Evolutionary conservation across 257 asterid species (phyloP), one percentile per base, ranked within the genome.

Genomic region (Knoxia roxburghii): DNA sequence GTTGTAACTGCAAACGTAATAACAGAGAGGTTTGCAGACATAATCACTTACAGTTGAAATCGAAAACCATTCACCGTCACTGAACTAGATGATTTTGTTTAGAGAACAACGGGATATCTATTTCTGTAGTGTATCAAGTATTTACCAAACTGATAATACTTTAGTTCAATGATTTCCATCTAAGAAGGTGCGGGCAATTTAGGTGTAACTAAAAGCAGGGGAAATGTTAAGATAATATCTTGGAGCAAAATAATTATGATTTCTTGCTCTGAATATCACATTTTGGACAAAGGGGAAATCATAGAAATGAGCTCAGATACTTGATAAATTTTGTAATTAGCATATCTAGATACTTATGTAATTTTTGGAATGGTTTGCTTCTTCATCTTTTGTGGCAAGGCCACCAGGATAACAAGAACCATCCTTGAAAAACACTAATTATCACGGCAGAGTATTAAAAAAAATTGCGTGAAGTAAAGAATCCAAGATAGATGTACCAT

Each of bases 281-380:
- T n/a, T 65, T 21, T 32, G 32, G 24, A 8, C 56, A 37, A 37
- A 53, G 11, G 14, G 40, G 27, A n/a, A 13, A 26, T 9, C 2
- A 26, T 10, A 24, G 20, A 64, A 18, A 26, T 40, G 30, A 24
- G 73, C 67, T 48, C 50, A 69, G 12, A 46, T 55, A 62, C 67
- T 21, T 40, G 3, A 41, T 48, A 18, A 17, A 29, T 14, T 27
- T 56, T 9, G 27, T 26, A 27, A 15, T 14, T 26, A 8, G 27
- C 27, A 15, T 23, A 14, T 24, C 23, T 32, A n/a, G 26, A 70
- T 15, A 46, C 6, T 69, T 35, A 9, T 15, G 40, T 32, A 48
- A 26, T 48, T 46, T 48, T 21, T 46, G 67, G 12, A 17, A 30
- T 13, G 29, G 9, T 27, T 46, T n/a, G 32, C 48, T 50, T 11